Conservation (phyloP, 2,329 filamentous ascomycete genomes). For the Microdochium bolleyi region DNA sequence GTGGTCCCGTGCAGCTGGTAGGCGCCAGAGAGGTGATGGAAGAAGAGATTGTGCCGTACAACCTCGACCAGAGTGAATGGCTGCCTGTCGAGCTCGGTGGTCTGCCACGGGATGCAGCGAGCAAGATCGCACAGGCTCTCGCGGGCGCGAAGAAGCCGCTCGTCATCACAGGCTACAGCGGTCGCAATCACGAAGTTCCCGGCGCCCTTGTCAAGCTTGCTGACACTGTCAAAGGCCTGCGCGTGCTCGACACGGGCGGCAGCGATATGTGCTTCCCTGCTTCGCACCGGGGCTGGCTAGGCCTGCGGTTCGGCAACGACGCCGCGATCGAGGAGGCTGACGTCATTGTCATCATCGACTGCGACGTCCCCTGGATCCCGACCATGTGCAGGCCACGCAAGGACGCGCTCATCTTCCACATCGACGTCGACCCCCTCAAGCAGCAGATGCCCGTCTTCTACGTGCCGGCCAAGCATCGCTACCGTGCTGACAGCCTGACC, state of each 20-base stretch:
- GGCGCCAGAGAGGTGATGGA: conserved; percentile 80
- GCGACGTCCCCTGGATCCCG: conserved; percentile 91
- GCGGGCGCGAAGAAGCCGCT: conserved; percentile 58
- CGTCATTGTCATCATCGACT: conserved; percentile 77
- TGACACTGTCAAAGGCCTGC: conserved; percentile 57
- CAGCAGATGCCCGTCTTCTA: conserved; percentile 70
- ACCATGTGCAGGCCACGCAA: conserved; percentile 54
- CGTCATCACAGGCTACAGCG: conserved; percentile 63
- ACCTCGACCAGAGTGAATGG: conserved; percentile 63
- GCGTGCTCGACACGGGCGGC: conserved; percentile 68
- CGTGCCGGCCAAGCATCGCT: conserved; percentile 56
- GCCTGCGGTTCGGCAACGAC: conserved; percentile 67
- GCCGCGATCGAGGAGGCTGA: conserved; percentile 70
- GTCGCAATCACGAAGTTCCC: conserved; percentile 58
- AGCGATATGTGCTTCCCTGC: conserved; percentile 78
- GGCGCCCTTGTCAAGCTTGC: conserved; percentile 58
- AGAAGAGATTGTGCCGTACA: conserved; percentile 69
- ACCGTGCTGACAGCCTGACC: conserved; percentile 56
- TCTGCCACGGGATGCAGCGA: conserved; percentile 41
- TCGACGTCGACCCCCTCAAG: conserved; percentile 60
- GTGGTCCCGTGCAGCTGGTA: conserved; percentile 72
- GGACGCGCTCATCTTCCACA: conserved; percentile 50
- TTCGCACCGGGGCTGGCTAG: conserved; percentile 59
- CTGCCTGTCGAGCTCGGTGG: conserved; percentile 60
- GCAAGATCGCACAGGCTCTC: conserved; percentile 54